A percentile compares a stretch with the other conserved stretches of the same genome.
These are phyloP conservation scores for Simmondsia chinensis DNA, from an alignment of 148 eudicot species.

Conservation along the genomic window DNA sequence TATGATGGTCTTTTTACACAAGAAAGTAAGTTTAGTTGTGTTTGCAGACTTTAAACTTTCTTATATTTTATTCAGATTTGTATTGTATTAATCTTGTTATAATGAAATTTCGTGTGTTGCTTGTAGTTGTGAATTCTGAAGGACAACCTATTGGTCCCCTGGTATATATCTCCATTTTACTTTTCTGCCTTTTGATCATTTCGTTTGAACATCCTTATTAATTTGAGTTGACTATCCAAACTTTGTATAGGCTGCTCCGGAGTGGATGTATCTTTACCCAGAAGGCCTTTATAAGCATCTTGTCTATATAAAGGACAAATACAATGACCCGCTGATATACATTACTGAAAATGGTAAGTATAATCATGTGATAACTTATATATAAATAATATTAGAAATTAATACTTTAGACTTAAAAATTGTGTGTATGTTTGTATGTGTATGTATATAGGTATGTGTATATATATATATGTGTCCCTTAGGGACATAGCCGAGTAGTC, in stretches of 20 bases:
- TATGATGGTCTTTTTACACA: constrained; percentile 16
- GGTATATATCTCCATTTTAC: too few species aligned
- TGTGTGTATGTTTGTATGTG: not conserved
- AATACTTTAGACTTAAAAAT: not conserved
- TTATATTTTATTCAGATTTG: too few species aligned
- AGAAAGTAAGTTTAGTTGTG: too few species aligned
- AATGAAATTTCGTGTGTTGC: too few species aligned
- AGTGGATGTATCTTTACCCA: constrained; percentile 15
- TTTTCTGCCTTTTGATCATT: not conserved
- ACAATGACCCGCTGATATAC: constrained; percentile 10
- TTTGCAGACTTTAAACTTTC: too few species aligned
- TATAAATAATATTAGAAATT: too few species aligned
- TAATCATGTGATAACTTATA: not conserved
- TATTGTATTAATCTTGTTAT: too few species aligned
- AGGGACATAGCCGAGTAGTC: too few species aligned
- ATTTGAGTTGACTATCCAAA: not conserved
- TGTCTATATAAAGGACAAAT: constrained; percentile 13
- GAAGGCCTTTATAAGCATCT: constrained; percentile 19
- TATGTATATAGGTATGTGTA: too few species aligned
- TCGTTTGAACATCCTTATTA: not conserved
- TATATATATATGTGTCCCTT: too few species aligned
- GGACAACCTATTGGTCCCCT: too few species aligned
- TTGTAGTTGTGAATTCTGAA: too few species aligned
- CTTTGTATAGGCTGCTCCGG: constrained; percentile 8
- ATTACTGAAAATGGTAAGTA: constrained; percentile 28